Conservation (phyloP, 2,329 filamentous ascomycete genomes). For the Trichoderma pleuroti region DNA sequence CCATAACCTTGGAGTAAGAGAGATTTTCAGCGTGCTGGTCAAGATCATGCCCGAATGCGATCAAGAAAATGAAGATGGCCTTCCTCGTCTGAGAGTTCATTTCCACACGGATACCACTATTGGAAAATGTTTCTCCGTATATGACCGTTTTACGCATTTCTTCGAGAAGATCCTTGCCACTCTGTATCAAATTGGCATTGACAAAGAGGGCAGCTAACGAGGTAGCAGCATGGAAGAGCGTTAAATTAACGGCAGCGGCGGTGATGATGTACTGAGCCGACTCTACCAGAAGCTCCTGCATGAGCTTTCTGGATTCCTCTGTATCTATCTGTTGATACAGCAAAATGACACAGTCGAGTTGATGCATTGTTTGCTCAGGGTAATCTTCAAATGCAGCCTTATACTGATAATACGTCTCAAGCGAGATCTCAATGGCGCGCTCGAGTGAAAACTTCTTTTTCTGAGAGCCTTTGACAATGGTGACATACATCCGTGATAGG, state of each 20-base stretch:
- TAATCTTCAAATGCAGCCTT: not conserved
- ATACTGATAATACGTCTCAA: not conserved
- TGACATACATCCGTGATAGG: constrained; percentile 45
- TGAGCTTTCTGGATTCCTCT: not conserved
- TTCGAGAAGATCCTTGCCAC: not conserved
- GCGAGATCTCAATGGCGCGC: not conserved
- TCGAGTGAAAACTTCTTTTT: constrained; percentile 21
- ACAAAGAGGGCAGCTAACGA: not conserved
- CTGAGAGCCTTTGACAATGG: constrained; percentile 39
- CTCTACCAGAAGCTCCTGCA: not conserved
- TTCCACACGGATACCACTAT: constrained; percentile 21
- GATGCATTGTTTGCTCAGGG: not conserved
- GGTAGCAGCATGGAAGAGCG: not conserved
- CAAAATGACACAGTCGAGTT: not conserved
- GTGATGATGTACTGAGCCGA: not conserved
- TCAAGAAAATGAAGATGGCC: constrained; percentile 43
- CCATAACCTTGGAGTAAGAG: not conserved
- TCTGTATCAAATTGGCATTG: not conserved
- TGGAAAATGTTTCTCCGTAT: not conserved
- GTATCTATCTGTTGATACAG: not conserved
- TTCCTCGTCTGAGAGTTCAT: constrained; percentile 35
- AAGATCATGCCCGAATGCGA: constrained; percentile 42
- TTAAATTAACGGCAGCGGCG: not conserved
- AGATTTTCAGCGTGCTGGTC: constrained; percentile 29
- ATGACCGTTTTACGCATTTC: not conserved